Conservation (phyloP, 495 filamentous ascomycete genomes). For the Parmelia sp. region DNA sequence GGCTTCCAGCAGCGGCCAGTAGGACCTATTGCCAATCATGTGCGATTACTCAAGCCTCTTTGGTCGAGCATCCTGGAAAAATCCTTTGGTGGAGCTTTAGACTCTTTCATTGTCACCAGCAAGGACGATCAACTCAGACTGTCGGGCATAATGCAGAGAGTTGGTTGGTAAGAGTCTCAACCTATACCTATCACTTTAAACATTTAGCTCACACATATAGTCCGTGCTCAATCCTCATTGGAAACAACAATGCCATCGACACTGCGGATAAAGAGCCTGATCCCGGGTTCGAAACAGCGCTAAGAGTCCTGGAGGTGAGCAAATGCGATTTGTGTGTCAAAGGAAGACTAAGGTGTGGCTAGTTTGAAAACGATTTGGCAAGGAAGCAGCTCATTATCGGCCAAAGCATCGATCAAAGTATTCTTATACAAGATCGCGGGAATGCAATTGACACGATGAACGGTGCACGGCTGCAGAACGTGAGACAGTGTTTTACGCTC, state of each 20-base stretch:
- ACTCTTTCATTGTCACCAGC: slow-evolving; percentile 72
- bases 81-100: slow-evolving; percentile 56
- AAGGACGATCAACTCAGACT: slow-evolving; percentile 63
- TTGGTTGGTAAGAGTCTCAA: slow-evolving; percentile 41
- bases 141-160: slow-evolving; percentile 52
- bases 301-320: slow-evolving; percentile 63
- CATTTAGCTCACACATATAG: slow-evolving; percentile 31
- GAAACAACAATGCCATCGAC: slow-evolving; percentile 51
- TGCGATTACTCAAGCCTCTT: slow-evolving; percentile 66
- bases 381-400: slow-evolving; percentile 78
- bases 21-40: slow-evolving; percentile 72
- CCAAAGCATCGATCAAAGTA: slow-evolving; percentile 73
- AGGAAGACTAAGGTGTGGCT: slow-evolving; percentile 19
- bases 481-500: slow-evolving; percentile 60
- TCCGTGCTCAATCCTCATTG: slow-evolving; percentile 59
- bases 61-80: slow-evolving; percentile 84
- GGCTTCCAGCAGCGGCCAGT: slow-evolving; percentile 66
- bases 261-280: slow-evolving; percentile 67
- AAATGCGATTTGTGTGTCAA: neutral
- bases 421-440: slow-evolving; percentile 61
- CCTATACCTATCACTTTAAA: neutral
- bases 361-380: slow-evolving; percentile 74
- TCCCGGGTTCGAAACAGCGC: slow-evolving; percentile 60
- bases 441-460: slow-evolving; percentile 67
- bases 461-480: slow-evolving; percentile 56